Evolutionary conservation across 2,329 filamentous ascomycete genomes (phyloP), one percentile per base, ranked within the genome.

Genomic region (Xylaria sp.): DNA sequence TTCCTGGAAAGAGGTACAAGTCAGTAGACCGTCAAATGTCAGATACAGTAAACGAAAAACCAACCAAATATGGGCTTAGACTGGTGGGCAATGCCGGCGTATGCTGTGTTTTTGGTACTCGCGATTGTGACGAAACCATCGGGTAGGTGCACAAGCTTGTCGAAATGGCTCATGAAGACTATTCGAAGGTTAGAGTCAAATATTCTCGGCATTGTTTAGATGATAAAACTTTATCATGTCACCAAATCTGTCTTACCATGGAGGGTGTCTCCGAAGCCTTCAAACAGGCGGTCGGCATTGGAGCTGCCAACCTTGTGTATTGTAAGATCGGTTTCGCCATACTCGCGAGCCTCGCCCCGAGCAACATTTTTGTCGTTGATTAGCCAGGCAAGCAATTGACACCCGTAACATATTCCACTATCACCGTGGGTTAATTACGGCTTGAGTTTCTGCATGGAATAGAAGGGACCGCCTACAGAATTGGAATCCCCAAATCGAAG

Each of bases 91-190:
- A 95, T 96, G 65, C 88, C 93, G 11, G 94, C 94, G 73, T 87
- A 97, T 27, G 90, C 87, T 0, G 92, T 89, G 81, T 96, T 96
- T 57, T 83, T 77, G 1, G 93, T 95, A 4, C 85, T 90, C 57
- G 92, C 94, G 73, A 97, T 88, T 17, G 85, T 89, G 66, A 87
- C 81, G 77, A 97, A 97, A 45, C 85, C 87, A 39, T 90, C 82
- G 9, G 94, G 94, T 44, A 97, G 83, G 62, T 86, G 82, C 44
- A 85, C 86, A 11, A 98, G 86, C 84, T 97, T 97, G 81, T 97
- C 94, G 65, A 89, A 90, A 78, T 98, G 95, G 72, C 88, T 92
- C 94, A 97, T 97, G 86, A 88, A 95, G 15, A 92, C 70, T 69
- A 36, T 3, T 83, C 6, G 7, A 42, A 7, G 22, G 56, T 64